These are phyloP conservation scores for Funneliformis geosporum DNA, from an alignment of 192 early-diverging fungal species.

Conservation along the genomic window DNA sequence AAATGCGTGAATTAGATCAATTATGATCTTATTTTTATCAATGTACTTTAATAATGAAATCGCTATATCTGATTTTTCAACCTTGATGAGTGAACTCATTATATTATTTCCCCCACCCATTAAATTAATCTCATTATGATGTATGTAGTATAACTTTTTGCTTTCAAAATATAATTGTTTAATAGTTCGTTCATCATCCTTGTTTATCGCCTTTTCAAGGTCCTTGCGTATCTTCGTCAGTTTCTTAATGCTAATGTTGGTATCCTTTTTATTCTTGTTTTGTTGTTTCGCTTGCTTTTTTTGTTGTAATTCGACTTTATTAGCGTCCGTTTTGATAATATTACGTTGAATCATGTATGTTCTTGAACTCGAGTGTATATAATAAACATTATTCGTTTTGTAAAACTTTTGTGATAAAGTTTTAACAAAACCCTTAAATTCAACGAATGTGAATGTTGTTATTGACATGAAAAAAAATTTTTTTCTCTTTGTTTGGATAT, in stretches of 20 bases:
- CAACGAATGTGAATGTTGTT: neutral
- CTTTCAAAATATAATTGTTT: neutral
- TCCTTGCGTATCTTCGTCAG: no score
- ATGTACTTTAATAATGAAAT: neutral
- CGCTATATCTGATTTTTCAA: neutral
- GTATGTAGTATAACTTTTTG: neutral
- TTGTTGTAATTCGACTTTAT: neutral
- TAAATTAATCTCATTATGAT: neutral
- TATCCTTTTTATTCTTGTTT: no score
- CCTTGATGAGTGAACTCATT: neutral
- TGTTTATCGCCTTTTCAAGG: neutral
- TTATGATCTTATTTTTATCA: neutral
- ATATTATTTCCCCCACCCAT: neutral
- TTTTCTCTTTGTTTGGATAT: neutral
- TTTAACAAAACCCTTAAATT: neutral
- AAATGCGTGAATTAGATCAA: neutral
- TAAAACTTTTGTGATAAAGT: neutral
- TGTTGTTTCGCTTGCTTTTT: neutral
- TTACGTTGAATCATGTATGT: neutral
- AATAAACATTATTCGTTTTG: neutral
- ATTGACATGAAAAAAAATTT: neutral
- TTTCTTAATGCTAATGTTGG: no score
- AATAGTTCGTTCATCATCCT: neutral
- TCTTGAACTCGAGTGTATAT: neutral
- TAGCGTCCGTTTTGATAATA: neutral